Conservation (phyloP, 352 stramenopile species). For the Pythium pyrilobum region DNA sequence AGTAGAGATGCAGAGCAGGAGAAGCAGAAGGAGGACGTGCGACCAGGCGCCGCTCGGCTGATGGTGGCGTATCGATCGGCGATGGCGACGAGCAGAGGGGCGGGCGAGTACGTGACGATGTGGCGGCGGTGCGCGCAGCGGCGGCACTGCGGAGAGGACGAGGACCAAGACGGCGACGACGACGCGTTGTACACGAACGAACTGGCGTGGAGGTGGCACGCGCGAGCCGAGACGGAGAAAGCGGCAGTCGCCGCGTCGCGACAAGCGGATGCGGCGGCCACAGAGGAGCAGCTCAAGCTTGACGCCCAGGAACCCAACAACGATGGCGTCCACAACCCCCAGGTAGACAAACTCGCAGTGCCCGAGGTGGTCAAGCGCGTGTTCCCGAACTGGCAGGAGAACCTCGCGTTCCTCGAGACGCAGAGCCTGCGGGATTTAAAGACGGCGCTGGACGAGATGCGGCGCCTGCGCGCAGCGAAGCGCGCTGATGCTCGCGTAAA, state of each 20-base stretch:
- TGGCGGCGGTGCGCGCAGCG: slow-evolving; percentile 8
- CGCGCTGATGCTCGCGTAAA: no score
- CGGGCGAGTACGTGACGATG: slow-evolving; percentile 9
- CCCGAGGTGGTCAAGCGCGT: slow-evolving; percentile 39
- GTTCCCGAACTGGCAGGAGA: slow-evolving; percentile 39
- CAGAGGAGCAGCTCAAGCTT: neutral
- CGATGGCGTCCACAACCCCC: neutral
- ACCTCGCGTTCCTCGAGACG: slow-evolving; percentile 36
- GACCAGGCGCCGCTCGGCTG: neutral
- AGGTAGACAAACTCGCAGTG: slow-evolving; percentile 3
- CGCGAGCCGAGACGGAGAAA: slow-evolving; percentile 1
- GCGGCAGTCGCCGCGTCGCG: neutral
- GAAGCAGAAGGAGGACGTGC: neutral
- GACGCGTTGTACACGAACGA: slow-evolving; percentile 8
- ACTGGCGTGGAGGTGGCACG: slow-evolving; percentile 5
- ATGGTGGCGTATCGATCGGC: neutral
- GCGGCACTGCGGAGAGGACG: neutral
- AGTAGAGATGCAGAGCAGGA: neutral
- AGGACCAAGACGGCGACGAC: neutral
- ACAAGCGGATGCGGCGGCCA: neutral
- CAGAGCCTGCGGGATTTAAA: slow-evolving; percentile 28
- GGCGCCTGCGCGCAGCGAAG: neutral
- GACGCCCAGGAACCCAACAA: no score
- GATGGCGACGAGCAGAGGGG: neutral
- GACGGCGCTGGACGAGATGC: slow-evolving; percentile 14